Evolutionary conservation across 2,329 filamentous ascomycete species (phyloP).

Genomic region (Cladosporium cucumerinum): DNA sequence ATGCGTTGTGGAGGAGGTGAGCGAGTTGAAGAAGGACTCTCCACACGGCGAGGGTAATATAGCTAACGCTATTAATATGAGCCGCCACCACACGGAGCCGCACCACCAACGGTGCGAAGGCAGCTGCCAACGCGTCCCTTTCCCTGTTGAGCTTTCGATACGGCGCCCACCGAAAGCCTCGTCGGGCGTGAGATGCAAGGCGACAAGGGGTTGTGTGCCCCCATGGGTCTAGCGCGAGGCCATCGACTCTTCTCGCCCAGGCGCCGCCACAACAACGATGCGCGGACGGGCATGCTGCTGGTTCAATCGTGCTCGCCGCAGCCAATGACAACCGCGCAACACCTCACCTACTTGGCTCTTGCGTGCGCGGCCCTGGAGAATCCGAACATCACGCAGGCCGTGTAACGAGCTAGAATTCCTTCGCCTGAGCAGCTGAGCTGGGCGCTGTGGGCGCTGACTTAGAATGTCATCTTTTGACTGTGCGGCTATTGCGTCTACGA

Average conservation of each 20-base stretch:
- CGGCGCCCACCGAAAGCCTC: constrained; percentile 8
- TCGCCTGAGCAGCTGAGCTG: constrained; percentile 1
- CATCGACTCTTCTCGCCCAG: constrained; percentile 4
- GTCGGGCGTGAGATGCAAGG: constrained; percentile 5
- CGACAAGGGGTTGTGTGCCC: constrained; percentile 6
- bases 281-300: neutral
- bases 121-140: constrained; percentile 9
- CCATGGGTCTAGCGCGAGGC: constrained; percentile 11
- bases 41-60: neutral
- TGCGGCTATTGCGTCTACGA: constrained; percentile 1
- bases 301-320: neutral
- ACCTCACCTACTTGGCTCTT: neutral
- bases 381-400: constrained; percentile 1
- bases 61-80: constrained; percentile 12
- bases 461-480: neutral
- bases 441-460: neutral
- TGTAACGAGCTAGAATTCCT: neutral
- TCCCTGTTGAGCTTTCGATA: constrained; percentile 6
- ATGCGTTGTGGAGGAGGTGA: constrained; percentile 1
- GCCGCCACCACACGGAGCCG: constrained; percentile 4
- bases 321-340: neutral
- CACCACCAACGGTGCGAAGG: constrained; percentile 2
- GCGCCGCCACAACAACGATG: neutral
- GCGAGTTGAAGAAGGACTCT: neutral
- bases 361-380: constrained; percentile 1